These are phyloP conservation scores for Populus simonii DNA, from an alignment of 345 rosid genomes.

Conservation along the genomic window DNA sequence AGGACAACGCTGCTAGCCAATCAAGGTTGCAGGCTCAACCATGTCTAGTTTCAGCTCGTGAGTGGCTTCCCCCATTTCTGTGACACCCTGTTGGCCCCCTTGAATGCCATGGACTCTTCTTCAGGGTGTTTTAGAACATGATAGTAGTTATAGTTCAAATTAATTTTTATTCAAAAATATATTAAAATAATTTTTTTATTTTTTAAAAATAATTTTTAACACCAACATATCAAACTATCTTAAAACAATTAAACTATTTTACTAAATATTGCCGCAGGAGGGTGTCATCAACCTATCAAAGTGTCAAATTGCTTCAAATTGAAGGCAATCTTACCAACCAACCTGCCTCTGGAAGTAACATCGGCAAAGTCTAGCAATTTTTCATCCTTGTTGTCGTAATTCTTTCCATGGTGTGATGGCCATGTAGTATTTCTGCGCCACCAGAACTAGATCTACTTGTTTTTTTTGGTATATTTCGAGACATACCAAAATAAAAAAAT, in stretches of 20 bases:
- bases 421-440: not conserved
- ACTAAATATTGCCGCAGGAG: too few relatives aligned
- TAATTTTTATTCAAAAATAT: too few relatives aligned
- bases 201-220: too few relatives aligned
- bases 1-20: not conserved
- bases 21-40: not conserved
- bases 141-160: too few relatives aligned
- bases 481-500: too few relatives aligned
- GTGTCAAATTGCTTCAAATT: not conserved
- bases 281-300: not conserved
- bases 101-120: not conserved
- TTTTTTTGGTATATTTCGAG: not conserved
- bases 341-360: not conserved
- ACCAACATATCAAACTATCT: too few relatives aligned
- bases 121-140: too few relatives aligned
- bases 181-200: too few relatives aligned
- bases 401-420: too few relatives aligned
- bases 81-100: not conserved
- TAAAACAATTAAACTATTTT: too few relatives aligned
- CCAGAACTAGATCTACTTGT: not conserved
- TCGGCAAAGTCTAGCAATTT: not conserved
- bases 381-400: not conserved
- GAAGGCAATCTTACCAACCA: not conserved
- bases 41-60: not conserved
- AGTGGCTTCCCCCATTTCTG: not conserved